These are phyloP conservation scores for Candida odintsovae DNA, from an alignment of 805 yeast genomes.

Conservation along the genomic window DNA sequence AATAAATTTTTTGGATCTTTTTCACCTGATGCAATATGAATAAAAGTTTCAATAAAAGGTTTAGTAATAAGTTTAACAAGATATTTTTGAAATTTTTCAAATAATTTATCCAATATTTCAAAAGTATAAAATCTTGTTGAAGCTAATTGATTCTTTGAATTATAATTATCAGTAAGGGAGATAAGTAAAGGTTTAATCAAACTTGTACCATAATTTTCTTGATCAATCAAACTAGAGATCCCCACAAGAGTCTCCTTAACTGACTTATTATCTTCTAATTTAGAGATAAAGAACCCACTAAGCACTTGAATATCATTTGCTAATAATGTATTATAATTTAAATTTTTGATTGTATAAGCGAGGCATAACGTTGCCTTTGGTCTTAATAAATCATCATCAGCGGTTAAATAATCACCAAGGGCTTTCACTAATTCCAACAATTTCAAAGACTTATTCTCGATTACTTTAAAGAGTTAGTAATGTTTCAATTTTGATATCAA, in stretches of 20 bases:
- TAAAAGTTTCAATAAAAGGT: constrained; percentile 47
- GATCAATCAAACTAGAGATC: constrained; percentile 41
- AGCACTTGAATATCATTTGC: constrained; percentile 35
- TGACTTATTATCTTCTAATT: constrained; percentile 60
- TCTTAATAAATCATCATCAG: constrained; percentile 49
- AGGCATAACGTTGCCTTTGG: constrained; percentile 42
- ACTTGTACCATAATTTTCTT: constrained; percentile 40
- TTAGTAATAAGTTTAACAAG: constrained; percentile 25
- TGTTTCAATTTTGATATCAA: no score
- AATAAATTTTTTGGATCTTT: constrained; percentile 90
- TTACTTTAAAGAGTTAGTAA: not conserved
- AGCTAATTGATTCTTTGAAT: constrained; percentile 55
- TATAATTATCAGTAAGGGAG: constrained; percentile 37
- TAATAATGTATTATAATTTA: constrained; percentile 26
- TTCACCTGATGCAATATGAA: constrained; percentile 76
- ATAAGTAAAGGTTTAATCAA: constrained; percentile 33
- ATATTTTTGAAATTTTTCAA: constrained; percentile 24
- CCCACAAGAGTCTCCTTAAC: constrained; percentile 49
- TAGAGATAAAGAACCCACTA: constrained; percentile 51
- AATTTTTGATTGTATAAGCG: constrained; percentile 29
- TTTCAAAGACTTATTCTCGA: constrained; percentile 18
- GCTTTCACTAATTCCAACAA: constrained; percentile 49
- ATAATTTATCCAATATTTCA: constrained; percentile 35
- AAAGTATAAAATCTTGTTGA: constrained; percentile 58
- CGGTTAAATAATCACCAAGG: constrained; percentile 58